Conservation (phyloP, 495 filamentous ascomycete species). For the Aspergillus leporis region DNA sequence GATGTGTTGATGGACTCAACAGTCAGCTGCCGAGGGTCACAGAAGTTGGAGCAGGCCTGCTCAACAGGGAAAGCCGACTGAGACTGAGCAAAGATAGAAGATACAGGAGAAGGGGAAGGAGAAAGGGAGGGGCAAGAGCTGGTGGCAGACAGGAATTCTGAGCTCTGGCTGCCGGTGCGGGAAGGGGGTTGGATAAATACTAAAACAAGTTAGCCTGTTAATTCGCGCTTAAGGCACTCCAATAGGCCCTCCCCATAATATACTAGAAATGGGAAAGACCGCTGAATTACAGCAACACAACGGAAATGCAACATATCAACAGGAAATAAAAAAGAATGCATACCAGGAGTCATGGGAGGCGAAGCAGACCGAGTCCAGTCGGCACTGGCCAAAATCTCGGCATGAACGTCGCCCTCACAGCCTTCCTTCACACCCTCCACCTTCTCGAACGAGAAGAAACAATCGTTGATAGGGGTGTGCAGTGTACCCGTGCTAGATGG, state of each 20-base stretch:
- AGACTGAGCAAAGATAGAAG: constrained; percentile 61
- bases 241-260: constrained; percentile 10
- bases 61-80: constrained; percentile 51
- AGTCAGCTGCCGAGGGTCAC: constrained; percentile 89
- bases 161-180: constrained; percentile 60
- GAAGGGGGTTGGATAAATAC: constrained; percentile 82
- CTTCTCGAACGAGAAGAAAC: constrained; percentile 73
- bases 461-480: constrained; percentile 77
- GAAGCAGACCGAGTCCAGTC: constrained; percentile 77
- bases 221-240: no score
- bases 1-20: constrained; percentile 61
- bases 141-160: constrained; percentile 70
- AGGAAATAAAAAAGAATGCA: constrained; percentile 40
- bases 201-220: constrained; percentile 37
- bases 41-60: constrained; percentile 62
- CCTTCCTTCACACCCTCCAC: constrained; percentile 81
- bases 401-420: constrained; percentile 71
- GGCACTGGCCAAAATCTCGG: constrained; percentile 72
- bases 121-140: constrained; percentile 76
- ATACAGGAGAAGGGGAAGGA: constrained; percentile 71
- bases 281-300: not conserved
- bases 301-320: not conserved
- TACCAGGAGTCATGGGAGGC: constrained; percentile 93
- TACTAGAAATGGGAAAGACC: not conserved
- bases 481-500: constrained; percentile 73